Conservation (phyloP, 208 protist genomes). For the Trypanosoma avium region DNA sequence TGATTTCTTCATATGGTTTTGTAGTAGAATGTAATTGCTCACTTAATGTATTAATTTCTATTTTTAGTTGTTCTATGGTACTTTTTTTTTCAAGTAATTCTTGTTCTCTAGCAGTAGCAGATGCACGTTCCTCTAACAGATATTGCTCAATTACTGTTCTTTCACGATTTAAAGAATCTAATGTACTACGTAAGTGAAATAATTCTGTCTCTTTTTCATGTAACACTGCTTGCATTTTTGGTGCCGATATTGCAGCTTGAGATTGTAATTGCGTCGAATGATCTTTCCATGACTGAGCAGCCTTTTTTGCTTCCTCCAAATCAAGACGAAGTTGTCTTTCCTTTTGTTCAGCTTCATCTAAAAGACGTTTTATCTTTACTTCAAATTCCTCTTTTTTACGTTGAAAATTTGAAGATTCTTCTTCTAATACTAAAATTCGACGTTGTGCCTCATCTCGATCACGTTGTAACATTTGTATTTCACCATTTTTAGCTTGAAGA, state of each 20-base stretch:
- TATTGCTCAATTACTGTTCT: slow-evolving; percentile 46
- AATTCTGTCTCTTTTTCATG: slow-evolving; percentile 60
- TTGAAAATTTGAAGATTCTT: slow-evolving; percentile 35
- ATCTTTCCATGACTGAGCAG: slow-evolving; percentile 50
- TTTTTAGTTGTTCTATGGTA: slow-evolving; percentile 41
- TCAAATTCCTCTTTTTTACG: slow-evolving; percentile 41
- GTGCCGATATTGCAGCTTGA: slow-evolving; percentile 27
- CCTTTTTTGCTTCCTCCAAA: slow-evolving; percentile 38
- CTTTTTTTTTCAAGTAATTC: slow-evolving; percentile 11
- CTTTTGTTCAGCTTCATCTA: slow-evolving; percentile 51
- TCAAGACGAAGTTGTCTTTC: slow-evolving; percentile 45
- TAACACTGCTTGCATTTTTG: slow-evolving; percentile 41
- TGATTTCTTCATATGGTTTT: too few species aligned
- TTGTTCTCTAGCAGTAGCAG: background rate
- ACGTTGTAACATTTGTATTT: slow-evolving; percentile 43
- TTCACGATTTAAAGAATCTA: slow-evolving; percentile 40
- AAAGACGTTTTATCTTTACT: slow-evolving; percentile 33
- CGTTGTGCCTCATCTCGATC: slow-evolving; percentile 46
- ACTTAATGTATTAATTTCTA: slow-evolving; percentile 43
- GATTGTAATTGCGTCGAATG: slow-evolving; percentile 52
- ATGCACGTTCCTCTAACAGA: slow-evolving; percentile 37
- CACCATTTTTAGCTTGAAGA: slow-evolving; percentile 43
- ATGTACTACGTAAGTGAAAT: slow-evolving; percentile 23
- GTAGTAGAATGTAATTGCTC: slow-evolving; percentile 27
- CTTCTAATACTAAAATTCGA: slow-evolving; percentile 38